phyloP scores from a whole-genome alignment of 148 eudicot species.

The Rhododendron griersonianum region DNA sequence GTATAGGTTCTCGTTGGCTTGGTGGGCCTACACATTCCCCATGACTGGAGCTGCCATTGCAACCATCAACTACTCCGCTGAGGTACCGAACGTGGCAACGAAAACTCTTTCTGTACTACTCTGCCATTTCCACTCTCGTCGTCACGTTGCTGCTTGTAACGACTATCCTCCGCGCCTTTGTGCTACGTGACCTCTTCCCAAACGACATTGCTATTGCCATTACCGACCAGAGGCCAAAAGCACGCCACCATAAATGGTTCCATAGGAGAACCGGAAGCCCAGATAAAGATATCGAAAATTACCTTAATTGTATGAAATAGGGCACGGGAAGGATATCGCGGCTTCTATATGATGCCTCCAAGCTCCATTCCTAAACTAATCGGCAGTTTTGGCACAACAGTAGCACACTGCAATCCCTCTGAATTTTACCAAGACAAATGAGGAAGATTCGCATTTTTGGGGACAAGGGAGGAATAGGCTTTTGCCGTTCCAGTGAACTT shows the following conservation, averaged over 20 bases:
- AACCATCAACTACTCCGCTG: slow-evolving; percentile 62
- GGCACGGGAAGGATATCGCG: slow-evolving; percentile 31
- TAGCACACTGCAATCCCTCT: not conserved
- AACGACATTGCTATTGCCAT: slow-evolving; percentile 88
- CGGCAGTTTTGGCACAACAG: not conserved
- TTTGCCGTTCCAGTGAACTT: not conserved
- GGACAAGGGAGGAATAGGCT: not conserved
- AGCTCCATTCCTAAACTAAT: not conserved
- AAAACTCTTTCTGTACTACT: slow-evolving; percentile 40
- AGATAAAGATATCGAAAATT: slow-evolving; percentile 42
- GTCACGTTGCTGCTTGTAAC: slow-evolving; percentile 51
- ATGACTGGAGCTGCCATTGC: slow-evolving; percentile 90
- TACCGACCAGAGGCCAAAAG: slow-evolving; percentile 51
- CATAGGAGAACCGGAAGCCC: slow-evolving; percentile 40
- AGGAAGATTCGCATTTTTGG: not conserved
- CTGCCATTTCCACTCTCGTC: slow-evolving; percentile 41
- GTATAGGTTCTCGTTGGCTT: slow-evolving; percentile 70
- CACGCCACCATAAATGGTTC: slow-evolving; percentile 40
- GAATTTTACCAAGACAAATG: not conserved
- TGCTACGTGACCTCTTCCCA: slow-evolving; percentile 65
- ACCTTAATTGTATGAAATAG: slow-evolving; percentile 39
- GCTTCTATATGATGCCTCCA: slow-evolving; percentile 16
- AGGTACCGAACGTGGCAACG: slow-evolving; percentile 44
- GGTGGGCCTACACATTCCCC: slow-evolving; percentile 99
- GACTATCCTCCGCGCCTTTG: slow-evolving; percentile 64